These are phyloP conservation scores for Nakazawaea wyomingensis DNA, from an alignment of 805 yeast genomes.

Conservation along the genomic window DNA sequence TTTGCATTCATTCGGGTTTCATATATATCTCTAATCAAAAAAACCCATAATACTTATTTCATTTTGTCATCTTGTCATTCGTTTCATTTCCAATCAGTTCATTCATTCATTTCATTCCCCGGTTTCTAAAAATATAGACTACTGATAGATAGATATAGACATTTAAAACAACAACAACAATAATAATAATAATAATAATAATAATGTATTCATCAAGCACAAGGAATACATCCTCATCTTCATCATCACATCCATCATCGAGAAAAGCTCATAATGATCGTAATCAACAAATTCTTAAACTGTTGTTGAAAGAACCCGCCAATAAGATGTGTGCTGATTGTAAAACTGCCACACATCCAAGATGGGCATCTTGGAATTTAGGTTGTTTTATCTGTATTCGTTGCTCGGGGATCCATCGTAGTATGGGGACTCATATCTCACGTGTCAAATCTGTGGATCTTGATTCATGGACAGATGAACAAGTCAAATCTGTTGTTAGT, in stretches of 20 bases:
- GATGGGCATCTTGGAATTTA: conserved; percentile 97
- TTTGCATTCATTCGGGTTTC: too few relatives aligned
- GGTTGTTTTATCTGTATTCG: conserved; percentile 92
- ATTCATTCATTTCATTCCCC: too few relatives aligned
- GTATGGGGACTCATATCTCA: conserved; percentile 93
- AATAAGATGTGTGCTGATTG: conserved; percentile 90
- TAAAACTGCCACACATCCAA: conserved; percentile 81
- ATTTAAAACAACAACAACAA: not conserved
- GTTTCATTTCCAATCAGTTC: too few relatives aligned
- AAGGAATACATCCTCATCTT: too few relatives aligned
- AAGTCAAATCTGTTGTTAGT: conserved; percentile 69
- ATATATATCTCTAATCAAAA: too few relatives aligned
- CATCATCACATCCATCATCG: conserved; percentile 1
- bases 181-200: too few relatives aligned
- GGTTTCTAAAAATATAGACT: too few relatives aligned
- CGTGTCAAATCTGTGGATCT: conserved; percentile 90
- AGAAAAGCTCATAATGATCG: conserved; percentile 30
- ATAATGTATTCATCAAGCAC: not conserved
- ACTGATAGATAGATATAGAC: too few relatives aligned
- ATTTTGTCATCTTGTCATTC: too few relatives aligned
- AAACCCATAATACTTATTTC: too few relatives aligned
- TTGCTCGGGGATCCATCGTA: conserved; percentile 93
- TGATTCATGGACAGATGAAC: conserved; percentile 96
- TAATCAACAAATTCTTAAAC: conserved; percentile 68
- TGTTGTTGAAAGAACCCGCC: conserved; percentile 68